Conservation (phyloP, 2,329 filamentous ascomycete species). For the Gnomoniopsis sp. region DNA sequence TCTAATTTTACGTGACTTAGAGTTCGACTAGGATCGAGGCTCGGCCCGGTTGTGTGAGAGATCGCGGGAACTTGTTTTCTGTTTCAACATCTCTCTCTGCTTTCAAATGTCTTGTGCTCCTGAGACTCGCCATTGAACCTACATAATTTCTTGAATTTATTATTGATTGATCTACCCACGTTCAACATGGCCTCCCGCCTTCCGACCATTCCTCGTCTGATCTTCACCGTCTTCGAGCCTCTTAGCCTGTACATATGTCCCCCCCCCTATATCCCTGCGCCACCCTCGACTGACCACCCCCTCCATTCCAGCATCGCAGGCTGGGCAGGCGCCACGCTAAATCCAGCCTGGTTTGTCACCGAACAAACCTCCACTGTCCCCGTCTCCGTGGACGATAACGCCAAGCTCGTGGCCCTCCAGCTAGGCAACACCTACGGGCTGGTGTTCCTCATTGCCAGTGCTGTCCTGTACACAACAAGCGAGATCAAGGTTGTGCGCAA, state of each 20-base stretch:
- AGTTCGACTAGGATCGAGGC: neutral
- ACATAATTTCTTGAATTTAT: too few relatives aligned
- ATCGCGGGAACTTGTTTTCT: neutral
- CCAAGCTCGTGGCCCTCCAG: slow-evolving; percentile 60
- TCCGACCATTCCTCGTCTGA: slow-evolving; percentile 59
- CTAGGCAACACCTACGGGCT: slow-evolving; percentile 69
- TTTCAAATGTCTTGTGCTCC: neutral
- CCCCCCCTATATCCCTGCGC: slow-evolving; percentile 8
- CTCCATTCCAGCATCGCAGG: slow-evolving; percentile 51
- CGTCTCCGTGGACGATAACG: slow-evolving; percentile 38
- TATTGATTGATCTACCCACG: too few relatives aligned
- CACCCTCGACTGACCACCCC: neutral
- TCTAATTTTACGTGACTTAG: neutral
- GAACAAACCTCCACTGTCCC: slow-evolving; percentile 52
- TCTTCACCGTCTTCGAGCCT: slow-evolving; percentile 68
- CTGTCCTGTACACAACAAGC: slow-evolving; percentile 59
- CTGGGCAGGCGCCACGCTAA: slow-evolving; percentile 51
- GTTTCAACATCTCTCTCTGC: neutral
- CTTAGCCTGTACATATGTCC: slow-evolving; percentile 60
- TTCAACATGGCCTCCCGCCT: slow-evolving; percentile 57
- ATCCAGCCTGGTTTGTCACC: slow-evolving; percentile 59
- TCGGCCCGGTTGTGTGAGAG: neutral
- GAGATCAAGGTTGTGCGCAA: slow-evolving; percentile 64
- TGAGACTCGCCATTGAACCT: too few relatives aligned
- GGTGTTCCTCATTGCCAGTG: slow-evolving; percentile 60